Evolutionary conservation across 805 yeast genomes (phyloP).

Genomic region (Millerozyma miso): DNA sequence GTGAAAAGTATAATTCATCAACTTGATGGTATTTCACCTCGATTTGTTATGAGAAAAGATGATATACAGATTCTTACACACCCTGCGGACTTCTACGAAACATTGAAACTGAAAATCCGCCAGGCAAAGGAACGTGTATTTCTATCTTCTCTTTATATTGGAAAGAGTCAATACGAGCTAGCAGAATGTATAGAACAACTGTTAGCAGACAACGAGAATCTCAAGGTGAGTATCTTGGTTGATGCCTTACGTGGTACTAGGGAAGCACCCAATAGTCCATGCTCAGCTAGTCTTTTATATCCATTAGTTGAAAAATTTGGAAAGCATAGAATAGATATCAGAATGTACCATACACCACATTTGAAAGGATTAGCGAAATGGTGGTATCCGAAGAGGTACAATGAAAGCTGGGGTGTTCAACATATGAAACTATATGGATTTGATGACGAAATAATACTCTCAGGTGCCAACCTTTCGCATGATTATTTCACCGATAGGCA

Average conservation of each 20-base stretch:
- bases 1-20: slow-evolving; percentile 43
- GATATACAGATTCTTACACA: slow-evolving; percentile 58
- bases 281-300: slow-evolving; percentile 73
- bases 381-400: slow-evolving; percentile 74
- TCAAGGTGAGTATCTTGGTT: slow-evolving; percentile 68
- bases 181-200: slow-evolving; percentile 60
- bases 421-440: slow-evolving; percentile 97
- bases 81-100: slow-evolving; percentile 71
- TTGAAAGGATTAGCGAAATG: slow-evolving; percentile 61
- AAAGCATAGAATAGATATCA: slow-evolving; percentile 63
- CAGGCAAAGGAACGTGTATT: slow-evolving; percentile 66
- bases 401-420: slow-evolving; percentile 90
- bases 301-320: slow-evolving; percentile 63
- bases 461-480: slow-evolving; percentile 87
- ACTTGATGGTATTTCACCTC: slow-evolving; percentile 61
- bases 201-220: slow-evolving; percentile 50
- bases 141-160: slow-evolving; percentile 81
- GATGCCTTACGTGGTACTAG: slow-evolving; percentile 93
- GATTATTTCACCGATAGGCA: slow-evolving; percentile 95
- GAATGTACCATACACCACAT: slow-evolving; percentile 89
- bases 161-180: slow-evolving; percentile 75
- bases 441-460: slow-evolving; percentile 80
- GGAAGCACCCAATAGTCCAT: slow-evolving; percentile 69
- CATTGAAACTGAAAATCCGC: slow-evolving; percentile 58
- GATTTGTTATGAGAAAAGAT: slow-evolving; percentile 54